Evolutionary conservation across 2,329 filamentous ascomycete genomes (phyloP).

Genomic region (Chrysoporthe cubensis): DNA sequence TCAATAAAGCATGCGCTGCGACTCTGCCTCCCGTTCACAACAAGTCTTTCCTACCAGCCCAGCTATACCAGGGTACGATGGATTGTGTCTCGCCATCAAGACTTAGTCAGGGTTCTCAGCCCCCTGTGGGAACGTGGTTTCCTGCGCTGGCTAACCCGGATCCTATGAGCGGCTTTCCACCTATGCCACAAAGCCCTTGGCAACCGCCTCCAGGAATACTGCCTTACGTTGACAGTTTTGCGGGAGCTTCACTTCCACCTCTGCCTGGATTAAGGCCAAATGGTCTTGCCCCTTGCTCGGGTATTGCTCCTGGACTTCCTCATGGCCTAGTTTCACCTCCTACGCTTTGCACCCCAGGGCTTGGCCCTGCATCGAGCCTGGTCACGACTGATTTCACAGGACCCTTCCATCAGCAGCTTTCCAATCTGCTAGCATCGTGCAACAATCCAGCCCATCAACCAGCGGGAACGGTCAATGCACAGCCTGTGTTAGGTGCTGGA

Average conservation of each 20-base stretch:
- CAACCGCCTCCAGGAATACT: background rate
- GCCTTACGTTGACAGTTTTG: background rate
- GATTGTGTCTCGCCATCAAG: background rate
- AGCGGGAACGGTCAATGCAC: background rate
- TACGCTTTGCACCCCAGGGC: background rate
- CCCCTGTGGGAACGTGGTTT: conserved; percentile 5
- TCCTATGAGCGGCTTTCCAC: background rate
- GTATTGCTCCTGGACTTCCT: background rate
- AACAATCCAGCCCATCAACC: conserved; percentile 24
- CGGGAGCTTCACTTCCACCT: conserved; percentile 4
- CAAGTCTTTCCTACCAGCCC: background rate
- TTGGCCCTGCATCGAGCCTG: background rate
- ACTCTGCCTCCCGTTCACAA: background rate
- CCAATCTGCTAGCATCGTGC: conserved; percentile 12
- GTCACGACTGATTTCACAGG: background rate
- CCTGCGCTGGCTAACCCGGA: conserved; percentile 2
- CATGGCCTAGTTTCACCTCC: background rate
- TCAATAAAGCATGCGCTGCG: background rate
- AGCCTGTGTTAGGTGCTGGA: background rate
- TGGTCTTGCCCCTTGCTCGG: background rate
- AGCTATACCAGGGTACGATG: background rate
- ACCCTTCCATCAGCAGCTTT: conserved; percentile 22
- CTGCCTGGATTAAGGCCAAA: conserved; percentile 1
- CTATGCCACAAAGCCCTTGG: background rate
- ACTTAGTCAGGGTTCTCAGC: background rate